Conservation (phyloP, 164 flowering plant genomes). For the Vitis labrusca region DNA sequence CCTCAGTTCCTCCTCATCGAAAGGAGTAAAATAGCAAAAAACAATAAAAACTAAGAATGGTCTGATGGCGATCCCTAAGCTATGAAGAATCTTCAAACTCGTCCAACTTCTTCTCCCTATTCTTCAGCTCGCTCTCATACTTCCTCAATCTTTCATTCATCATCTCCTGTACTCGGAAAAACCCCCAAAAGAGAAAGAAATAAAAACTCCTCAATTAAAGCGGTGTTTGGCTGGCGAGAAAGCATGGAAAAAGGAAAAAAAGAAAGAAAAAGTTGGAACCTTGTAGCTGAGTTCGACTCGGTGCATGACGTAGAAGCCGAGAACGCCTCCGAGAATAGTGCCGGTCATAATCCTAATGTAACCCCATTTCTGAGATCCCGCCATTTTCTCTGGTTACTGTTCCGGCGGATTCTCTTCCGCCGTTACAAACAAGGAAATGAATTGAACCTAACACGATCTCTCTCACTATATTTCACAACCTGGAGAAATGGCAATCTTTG, state of each 20-base stretch:
- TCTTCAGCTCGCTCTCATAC: slow-evolving; percentile 46
- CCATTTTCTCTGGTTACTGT: slow-evolving; percentile 12
- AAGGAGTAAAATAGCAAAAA: too few relatives aligned
- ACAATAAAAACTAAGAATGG: too few relatives aligned
- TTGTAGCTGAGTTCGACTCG: slow-evolving; percentile 65
- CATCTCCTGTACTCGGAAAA: slow-evolving; percentile 36
- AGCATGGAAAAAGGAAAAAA: background rate
- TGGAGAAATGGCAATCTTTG: too few relatives aligned
- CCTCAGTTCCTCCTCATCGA: too few relatives aligned
- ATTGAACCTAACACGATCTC: too few relatives aligned
- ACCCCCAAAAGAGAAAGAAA: slow-evolving; percentile 1
- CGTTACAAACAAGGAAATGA: too few relatives aligned
- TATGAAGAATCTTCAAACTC: slow-evolving; percentile 39
- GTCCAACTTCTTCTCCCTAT: slow-evolving; percentile 27
- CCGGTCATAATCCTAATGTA: slow-evolving; percentile 71
- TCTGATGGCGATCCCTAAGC: background rate
- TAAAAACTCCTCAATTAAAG: background rate
- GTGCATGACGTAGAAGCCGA: slow-evolving; percentile 91
- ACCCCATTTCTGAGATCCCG: slow-evolving; percentile 55
- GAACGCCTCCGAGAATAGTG: slow-evolving; percentile 67
- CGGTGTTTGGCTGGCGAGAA: background rate
- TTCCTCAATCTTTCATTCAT: slow-evolving; percentile 54
- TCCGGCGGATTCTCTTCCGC: too few relatives aligned
- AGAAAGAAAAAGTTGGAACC: slow-evolving; percentile 29
- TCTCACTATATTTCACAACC: too few relatives aligned